Conservation (phyloP, 176 grass and related monocot species). For the Chrysopogon serrulatus region DNA sequence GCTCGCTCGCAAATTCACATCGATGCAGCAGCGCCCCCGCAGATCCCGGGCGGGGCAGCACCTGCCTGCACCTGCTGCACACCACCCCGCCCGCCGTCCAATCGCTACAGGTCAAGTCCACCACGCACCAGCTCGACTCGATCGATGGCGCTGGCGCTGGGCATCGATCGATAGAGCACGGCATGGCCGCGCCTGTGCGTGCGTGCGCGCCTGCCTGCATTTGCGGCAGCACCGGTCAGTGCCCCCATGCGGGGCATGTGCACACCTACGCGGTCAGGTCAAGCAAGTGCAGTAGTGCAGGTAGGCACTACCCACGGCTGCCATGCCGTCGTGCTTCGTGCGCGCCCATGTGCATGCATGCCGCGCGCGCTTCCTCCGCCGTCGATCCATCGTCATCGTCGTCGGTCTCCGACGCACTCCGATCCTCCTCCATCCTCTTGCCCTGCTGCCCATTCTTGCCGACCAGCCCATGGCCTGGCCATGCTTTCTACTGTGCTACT, state of each 20-base stretch:
- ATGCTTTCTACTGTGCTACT: background rate
- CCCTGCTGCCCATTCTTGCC: background rate
- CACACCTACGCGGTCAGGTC: background rate
- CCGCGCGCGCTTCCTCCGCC: background rate
- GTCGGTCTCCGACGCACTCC: background rate
- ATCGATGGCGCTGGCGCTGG: too few relatives aligned
- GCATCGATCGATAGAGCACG: background rate
- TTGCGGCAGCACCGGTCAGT: background rate
- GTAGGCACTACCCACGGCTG: constrained; percentile 11
- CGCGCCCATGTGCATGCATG: background rate
- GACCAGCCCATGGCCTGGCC: too few relatives aligned
- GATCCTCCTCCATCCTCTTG: background rate
- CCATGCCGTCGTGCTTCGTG: constrained; percentile 21
- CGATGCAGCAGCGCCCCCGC: background rate
- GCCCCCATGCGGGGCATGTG: background rate
- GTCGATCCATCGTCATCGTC: background rate
- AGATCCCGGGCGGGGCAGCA: constrained; percentile 23
- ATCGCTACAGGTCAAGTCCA: constrained; percentile 6
- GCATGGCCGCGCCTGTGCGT: background rate
- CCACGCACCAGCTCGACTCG: background rate
- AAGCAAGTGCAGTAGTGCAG: background rate
- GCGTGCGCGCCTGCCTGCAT: background rate
- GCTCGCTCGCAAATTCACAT: background rate
- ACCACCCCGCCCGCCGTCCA: background rate
- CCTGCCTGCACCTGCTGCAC: background rate